Base-by-base conservation (phyloP, 495 filamentous ascomycete species). In the Penicillium herquei region DNA sequence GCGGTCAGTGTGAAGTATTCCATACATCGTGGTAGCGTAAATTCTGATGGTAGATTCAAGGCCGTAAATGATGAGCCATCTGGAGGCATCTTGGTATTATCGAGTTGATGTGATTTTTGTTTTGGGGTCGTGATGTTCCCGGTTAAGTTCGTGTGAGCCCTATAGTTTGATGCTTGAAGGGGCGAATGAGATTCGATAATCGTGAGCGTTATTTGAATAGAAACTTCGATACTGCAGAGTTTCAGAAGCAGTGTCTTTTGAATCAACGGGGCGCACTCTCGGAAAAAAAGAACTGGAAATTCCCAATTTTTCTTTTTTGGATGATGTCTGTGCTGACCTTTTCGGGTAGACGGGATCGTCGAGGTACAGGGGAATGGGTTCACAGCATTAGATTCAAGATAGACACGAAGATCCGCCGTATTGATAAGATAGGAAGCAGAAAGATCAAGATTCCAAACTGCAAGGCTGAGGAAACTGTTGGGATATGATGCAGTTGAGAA, bases 1-100 rank as follows among this genome's bases (percentile, higher is more conserved):
- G 81, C 80, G n/a, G 70, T 70, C 31, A 83, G 70, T 5, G 71
- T 78, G 69, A 84, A 84, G 61, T 78, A 81, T 61, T 78, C 80
- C 79, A 84, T 79, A 60, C 73, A 81, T 64, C 72, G 71, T 1
- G 81, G 81, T 6, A 82, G 71, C 7, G 70, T 57, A 56, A 76
- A 78, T 17, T 58, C 65, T 18, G 72, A 57, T 21, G 79, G 75
- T 44, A 79, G 63, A 61, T 83, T 83, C 51, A 83, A 59, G 16
- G 76, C 64, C 48, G 73, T 79, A 60, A 83, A 82, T 11, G 78
- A 80, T 6, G 78, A 75, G 49, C 76, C 67, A 58, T 69, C 70
- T 55, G 76, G 79, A 60, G 79, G 74, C 79, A 83, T 35, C 54
- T 70, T 48, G 14, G 16, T 4, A 26, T 2, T 26, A 9, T 17